Conservation (phyloP, 164 flowering plant species). For the Magnolia officinalis region DNA sequence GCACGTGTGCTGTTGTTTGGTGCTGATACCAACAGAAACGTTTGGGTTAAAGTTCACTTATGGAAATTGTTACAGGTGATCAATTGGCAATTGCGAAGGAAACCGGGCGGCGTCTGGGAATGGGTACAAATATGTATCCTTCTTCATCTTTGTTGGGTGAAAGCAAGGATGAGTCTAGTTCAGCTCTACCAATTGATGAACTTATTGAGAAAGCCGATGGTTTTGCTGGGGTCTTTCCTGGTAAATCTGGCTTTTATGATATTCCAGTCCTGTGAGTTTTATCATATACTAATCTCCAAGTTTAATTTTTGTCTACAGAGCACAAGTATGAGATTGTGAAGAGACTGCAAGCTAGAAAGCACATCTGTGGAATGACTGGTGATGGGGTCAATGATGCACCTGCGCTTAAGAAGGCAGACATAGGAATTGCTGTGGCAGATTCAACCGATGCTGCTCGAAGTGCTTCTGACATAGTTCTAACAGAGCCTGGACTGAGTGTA, state of each 20-base stretch:
- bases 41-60: background rate
- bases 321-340: slow-evolving; percentile 63
- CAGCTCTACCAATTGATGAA: slow-evolving; percentile 47
- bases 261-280: background rate
- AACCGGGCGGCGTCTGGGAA: slow-evolving; percentile 65
- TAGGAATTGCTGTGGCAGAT: slow-evolving; percentile 51
- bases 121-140: slow-evolving; percentile 72
- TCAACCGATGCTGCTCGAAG: slow-evolving; percentile 7
- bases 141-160: slow-evolving; percentile 54
- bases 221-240: slow-evolving; percentile 76
- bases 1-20: background rate
- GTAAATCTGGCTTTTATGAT: slow-evolving; percentile 16
- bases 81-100: slow-evolving; percentile 63
- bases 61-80: slow-evolving; percentile 35
- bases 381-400: slow-evolving; percentile 73
- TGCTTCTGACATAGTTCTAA: slow-evolving; percentile 10
- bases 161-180: slow-evolving; percentile 27
- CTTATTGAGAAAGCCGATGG: slow-evolving; percentile 72
- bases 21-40: background rate
- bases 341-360: slow-evolving; percentile 54
- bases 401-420: slow-evolving; percentile 59
- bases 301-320: slow-evolving; percentile 27
- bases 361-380: slow-evolving; percentile 72
- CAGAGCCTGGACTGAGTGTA: slow-evolving; percentile 7
- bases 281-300: background rate